phyloP scores from a whole-genome alignment of 2,329 filamentous ascomycete species.

The Sporothrix curviconia region DNA sequence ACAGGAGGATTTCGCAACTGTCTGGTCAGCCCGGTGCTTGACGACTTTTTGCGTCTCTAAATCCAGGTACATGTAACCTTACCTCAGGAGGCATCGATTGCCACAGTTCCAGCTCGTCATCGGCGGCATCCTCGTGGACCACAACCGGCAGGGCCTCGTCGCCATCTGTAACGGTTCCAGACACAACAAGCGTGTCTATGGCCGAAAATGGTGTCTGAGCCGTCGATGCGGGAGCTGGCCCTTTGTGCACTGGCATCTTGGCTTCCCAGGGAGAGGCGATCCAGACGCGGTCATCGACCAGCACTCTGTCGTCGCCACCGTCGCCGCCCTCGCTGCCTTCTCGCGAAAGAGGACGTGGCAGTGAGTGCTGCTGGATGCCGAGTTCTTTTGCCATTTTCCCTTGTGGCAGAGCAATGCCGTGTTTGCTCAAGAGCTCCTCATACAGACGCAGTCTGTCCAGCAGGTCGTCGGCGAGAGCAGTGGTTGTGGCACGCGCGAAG shows the following conservation, averaged over 20 bases:
- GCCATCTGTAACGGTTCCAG: neutral
- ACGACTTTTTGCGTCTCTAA: too few species aligned
- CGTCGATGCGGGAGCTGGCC: neutral
- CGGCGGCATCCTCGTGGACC: neutral
- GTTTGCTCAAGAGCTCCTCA: slow-evolving; percentile 25
- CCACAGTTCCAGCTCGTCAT: neutral
- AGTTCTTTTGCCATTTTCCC: too few species aligned
- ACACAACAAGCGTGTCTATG: neutral
- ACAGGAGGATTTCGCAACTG: slow-evolving; percentile 10
- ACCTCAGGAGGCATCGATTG: slow-evolving; percentile 7
- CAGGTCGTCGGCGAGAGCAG: slow-evolving; percentile 25
- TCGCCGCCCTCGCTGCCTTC: neutral
- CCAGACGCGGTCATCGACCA: slow-evolving; percentile 25
- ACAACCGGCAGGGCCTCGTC: too few species aligned
- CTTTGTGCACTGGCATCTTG: neutral
- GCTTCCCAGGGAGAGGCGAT: slow-evolving; percentile 18
- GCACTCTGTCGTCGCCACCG: slow-evolving; percentile 7
- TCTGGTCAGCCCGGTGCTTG: too few species aligned
- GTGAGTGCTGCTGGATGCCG: neutral
- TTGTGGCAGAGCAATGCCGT: slow-evolving; percentile 20
- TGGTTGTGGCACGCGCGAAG: slow-evolving; percentile 11
- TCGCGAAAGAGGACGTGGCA: neutral
- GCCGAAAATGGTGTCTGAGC: neutral
- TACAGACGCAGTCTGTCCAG: slow-evolving; percentile 22
- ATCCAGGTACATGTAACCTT: neutral